Conservation (phyloP, 352 stramenopile genomes). For the Pythium insidiosum region DNA sequence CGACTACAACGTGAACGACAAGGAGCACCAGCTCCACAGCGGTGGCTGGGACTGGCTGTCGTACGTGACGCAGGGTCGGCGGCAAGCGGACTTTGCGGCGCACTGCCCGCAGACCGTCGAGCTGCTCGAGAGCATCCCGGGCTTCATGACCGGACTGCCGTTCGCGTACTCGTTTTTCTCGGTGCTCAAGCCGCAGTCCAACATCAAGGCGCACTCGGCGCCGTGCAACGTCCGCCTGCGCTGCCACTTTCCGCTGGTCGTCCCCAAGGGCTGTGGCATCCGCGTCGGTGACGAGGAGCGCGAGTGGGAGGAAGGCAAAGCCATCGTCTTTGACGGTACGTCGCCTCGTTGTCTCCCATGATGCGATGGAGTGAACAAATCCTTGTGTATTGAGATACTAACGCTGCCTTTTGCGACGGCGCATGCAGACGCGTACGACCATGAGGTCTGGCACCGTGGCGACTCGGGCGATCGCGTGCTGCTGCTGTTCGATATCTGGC, state of each 20-base stretch:
- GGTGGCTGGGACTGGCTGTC: constrained; percentile 93
- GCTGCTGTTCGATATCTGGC: constrained; percentile 83
- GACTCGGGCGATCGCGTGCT: constrained; percentile 63
- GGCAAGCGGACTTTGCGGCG: constrained; percentile 50
- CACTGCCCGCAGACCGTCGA: constrained; percentile 59
- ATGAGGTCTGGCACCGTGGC: constrained; percentile 74
- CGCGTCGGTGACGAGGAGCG: constrained; percentile 83
- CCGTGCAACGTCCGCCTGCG: constrained; percentile 95
- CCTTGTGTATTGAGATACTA: neutral
- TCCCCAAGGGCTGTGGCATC: constrained; percentile 87
- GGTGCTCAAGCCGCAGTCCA: constrained; percentile 84
- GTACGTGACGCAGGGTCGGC: constrained; percentile 67
- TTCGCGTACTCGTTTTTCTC: constrained; percentile 97
- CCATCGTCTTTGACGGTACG: constrained; percentile 77
- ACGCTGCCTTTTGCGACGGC: too few species aligned
- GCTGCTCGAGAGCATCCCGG: constrained; percentile 68
- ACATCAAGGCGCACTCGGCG: constrained; percentile 89
- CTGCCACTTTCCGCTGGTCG: constrained; percentile 92
- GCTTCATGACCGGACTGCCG: constrained; percentile 84
- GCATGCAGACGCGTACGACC: constrained; percentile 59
- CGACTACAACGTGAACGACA: constrained; percentile 63
- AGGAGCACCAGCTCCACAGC: constrained; percentile 69
- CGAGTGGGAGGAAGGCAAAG: constrained; percentile 72
- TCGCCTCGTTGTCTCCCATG: neutral
- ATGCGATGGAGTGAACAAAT: neutral